These are phyloP conservation scores for Lepidium africanum DNA, from an alignment of 345 rosid species.

Conservation along the genomic window DNA sequence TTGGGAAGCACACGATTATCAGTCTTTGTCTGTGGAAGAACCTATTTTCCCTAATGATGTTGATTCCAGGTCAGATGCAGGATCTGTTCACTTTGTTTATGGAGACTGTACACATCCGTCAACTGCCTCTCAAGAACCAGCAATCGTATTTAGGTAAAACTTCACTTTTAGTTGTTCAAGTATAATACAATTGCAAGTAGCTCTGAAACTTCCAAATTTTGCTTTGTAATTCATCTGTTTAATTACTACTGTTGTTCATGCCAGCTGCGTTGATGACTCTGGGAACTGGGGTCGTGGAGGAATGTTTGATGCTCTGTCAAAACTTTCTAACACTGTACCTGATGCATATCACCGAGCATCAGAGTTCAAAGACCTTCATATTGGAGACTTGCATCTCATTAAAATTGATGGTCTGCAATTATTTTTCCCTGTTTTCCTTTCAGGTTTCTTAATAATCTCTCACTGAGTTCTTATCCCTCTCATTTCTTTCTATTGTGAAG, in stretches of 20 bases:
- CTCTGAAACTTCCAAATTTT: background rate
- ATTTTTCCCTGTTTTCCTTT: background rate
- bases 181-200: background rate
- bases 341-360: constrained; percentile 55
- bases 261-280: constrained; percentile 79
- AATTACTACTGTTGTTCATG: background rate
- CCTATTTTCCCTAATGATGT: constrained; percentile 33
- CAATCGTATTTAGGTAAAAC: constrained; percentile 68
- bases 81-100: constrained; percentile 61
- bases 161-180: background rate
- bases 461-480: background rate
- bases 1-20: constrained; percentile 78
- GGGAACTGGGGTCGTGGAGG: constrained; percentile 95
- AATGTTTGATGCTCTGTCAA: constrained; percentile 65
- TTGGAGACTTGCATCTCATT: constrained; percentile 81
- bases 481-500: constrained; percentile 22
- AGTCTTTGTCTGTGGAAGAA: constrained; percentile 55
- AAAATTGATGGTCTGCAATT: constrained; percentile 43
- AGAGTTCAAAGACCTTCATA: constrained; percentile 66
- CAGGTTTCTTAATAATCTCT: background rate
- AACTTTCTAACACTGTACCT: constrained; percentile 45
- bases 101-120: constrained; percentile 82
- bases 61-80: constrained; percentile 45
- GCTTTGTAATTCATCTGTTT: background rate
- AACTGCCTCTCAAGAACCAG: constrained; percentile 51